Percentiles rank a stretch among this genome's conserved stretches.
phyloP scores from a whole-genome alignment of 805 yeast genomes.

The Kurtzmaniella fragi region DNA sequence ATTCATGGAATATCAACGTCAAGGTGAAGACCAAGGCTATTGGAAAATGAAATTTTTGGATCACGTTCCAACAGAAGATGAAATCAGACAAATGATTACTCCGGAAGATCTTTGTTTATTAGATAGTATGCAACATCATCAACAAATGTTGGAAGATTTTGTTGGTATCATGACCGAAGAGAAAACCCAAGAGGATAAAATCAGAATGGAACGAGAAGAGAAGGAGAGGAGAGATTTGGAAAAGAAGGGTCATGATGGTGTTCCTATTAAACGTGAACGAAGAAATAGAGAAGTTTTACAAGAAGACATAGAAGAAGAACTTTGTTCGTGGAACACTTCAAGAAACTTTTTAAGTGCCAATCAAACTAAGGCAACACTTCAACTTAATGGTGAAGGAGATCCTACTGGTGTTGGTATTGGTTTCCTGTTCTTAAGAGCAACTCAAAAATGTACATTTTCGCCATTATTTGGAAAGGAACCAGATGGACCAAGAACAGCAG shows the following conservation, averaged over 20 bases:
- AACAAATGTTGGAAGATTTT: slow-evolving; percentile 78
- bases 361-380: slow-evolving; percentile 95
- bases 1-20: slow-evolving; percentile 94
- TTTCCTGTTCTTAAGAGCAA: slow-evolving; percentile 79
- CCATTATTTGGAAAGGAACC: slow-evolving; percentile 22
- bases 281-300: slow-evolving; percentile 29
- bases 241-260: slow-evolving; percentile 2
- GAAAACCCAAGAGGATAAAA: slow-evolving; percentile 18
- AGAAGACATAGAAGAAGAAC: slow-evolving; percentile 71
- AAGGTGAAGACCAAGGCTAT: slow-evolving; percentile 89
- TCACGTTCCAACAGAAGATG: slow-evolving; percentile 68
- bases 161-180: slow-evolving; percentile 47
- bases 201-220: slow-evolving; percentile 3
- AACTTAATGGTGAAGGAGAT: slow-evolving; percentile 91
- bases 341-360: slow-evolving; percentile 89
- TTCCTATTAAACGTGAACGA: slow-evolving; percentile 11
- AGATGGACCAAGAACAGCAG: slow-evolving; percentile 25
- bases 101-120: slow-evolving; percentile 88
- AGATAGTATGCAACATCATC: slow-evolving; percentile 94
- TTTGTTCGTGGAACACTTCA: slow-evolving; percentile 93
- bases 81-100: slow-evolving; percentile 72
- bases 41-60: slow-evolving; percentile 76
- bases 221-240: slow-evolving; percentile 25
- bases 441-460: slow-evolving; percentile 90
- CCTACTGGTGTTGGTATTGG: slow-evolving; percentile 90